Evolutionary conservation across 768 basidiomycete genomes (phyloP).

Genomic region (Cystobasidium tubakii): DNA sequence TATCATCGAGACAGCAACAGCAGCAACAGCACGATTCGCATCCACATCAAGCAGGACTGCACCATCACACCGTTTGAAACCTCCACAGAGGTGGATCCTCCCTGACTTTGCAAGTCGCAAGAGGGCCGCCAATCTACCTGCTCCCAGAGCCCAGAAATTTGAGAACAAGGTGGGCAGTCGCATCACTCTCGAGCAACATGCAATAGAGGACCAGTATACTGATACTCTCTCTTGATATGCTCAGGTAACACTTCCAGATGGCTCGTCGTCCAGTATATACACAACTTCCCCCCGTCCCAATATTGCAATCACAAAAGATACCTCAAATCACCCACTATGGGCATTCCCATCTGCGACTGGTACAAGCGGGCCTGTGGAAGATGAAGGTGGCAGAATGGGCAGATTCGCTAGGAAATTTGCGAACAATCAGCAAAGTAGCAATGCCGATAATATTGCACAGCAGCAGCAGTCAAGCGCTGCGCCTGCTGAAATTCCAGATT

Average conservation of each 20-base stretch:
- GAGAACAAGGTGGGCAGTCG: slow-evolving; percentile 31
- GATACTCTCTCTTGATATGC: background rate
- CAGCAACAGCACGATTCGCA: background rate
- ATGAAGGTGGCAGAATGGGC: slow-evolving; percentile 36
- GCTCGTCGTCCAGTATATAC: slow-evolving; percentile 14
- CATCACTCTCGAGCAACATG: too few species aligned
- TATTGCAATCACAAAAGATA: slow-evolving; percentile 33
- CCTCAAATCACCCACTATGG: slow-evolving; percentile 37
- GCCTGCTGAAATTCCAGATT: background rate
- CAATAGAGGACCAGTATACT: background rate
- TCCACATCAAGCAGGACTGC: background rate
- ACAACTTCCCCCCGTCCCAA: slow-evolving; percentile 31
- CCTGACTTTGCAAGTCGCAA: slow-evolving; percentile 18
- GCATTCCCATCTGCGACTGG: slow-evolving; percentile 9
- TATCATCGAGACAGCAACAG: background rate
- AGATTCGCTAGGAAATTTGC: slow-evolving; percentile 33
- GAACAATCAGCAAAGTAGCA: too few species aligned
- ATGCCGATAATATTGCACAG: too few species aligned
- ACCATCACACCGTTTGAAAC: background rate
- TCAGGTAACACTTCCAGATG: slow-evolving; percentile 36
- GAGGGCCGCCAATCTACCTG: slow-evolving; percentile 22
- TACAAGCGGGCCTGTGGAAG: slow-evolving; percentile 20
- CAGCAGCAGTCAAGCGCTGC: background rate
- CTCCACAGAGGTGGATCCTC: slow-evolving; percentile 12
- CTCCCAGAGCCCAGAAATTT: slow-evolving; percentile 30